Conservation (phyloP, 2,329 filamentous ascomycete species). For the Samsoniella hepiali region DNA sequence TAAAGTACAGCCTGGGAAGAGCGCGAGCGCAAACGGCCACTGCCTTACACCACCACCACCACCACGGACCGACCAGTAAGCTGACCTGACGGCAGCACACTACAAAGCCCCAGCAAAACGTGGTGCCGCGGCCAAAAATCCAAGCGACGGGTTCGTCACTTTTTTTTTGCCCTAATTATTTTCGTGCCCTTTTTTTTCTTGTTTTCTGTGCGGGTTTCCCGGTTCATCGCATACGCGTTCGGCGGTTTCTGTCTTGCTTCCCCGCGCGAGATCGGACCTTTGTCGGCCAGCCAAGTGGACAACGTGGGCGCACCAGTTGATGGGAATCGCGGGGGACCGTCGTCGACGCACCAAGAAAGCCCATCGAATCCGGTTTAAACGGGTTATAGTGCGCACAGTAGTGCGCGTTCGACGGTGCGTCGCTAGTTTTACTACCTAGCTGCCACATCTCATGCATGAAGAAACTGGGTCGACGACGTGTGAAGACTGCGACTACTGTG, state of each 20-base stretch:
- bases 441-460: too few relatives aligned
- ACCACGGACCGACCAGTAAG: slow-evolving; percentile 9
- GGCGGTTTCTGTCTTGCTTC: not conserved
- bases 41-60: not conserved
- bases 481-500: too few relatives aligned
- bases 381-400: slow-evolving; percentile 21
- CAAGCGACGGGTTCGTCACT: not conserved
- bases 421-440: not conserved
- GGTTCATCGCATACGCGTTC: not conserved
- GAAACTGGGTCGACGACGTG: too few relatives aligned
- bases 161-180: slow-evolving; percentile 16
- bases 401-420: not conserved
- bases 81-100: slow-evolving; percentile 13
- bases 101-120: not conserved
- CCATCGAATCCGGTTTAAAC: not conserved
- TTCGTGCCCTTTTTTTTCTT: not conserved
- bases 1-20: not conserved
- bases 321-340: slow-evolving; percentile 6
- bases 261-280: slow-evolving; percentile 23
- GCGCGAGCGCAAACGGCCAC: slow-evolving; percentile 5
- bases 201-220: not conserved
- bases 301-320: slow-evolving; percentile 24
- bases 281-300: slow-evolving; percentile 25
- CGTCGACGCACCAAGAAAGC: not conserved
- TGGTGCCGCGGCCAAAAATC: too few relatives aligned